A percentile compares a stretch with the other conserved stretches of the same genome.
These are phyloP conservation scores for Nigrospora oryzae DNA, from an alignment of 2,329 filamentous ascomycete genomes.

Conservation along the genomic window DNA sequence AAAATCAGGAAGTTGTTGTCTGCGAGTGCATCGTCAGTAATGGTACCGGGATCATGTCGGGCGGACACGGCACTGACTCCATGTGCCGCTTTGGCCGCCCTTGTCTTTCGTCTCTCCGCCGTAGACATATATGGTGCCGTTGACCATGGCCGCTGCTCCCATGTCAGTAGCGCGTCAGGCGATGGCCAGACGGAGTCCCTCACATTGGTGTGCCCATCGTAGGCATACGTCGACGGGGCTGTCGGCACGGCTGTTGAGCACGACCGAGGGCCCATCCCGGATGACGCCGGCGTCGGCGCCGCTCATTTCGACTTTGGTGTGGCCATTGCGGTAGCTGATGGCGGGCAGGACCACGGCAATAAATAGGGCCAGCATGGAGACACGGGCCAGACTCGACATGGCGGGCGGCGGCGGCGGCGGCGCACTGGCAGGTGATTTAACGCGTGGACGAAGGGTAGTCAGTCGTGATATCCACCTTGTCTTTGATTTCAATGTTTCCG, in stretches of 20 bases:
- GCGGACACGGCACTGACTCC: slow-evolving; percentile 45
- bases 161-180: background rate
- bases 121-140: slow-evolving; percentile 70
- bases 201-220: slow-evolving; percentile 58
- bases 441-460: slow-evolving; percentile 28
- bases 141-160: slow-evolving; percentile 52
- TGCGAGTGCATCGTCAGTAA: slow-evolving; percentile 17
- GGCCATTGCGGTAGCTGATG: slow-evolving; percentile 32
- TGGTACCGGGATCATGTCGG: background rate
- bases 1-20: slow-evolving; percentile 65
- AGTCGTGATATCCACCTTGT: slow-evolving; percentile 34
- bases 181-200: slow-evolving; percentile 8
- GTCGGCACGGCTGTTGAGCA: slow-evolving; percentile 30
- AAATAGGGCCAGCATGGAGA: slow-evolving; percentile 39
- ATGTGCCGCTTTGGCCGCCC: slow-evolving; percentile 54
- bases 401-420: slow-evolving; percentile 28
- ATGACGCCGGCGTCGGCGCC: slow-evolving; percentile 41
- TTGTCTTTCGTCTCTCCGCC: slow-evolving; percentile 57
- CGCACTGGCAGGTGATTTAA: slow-evolving; percentile 33
- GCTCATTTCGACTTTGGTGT: slow-evolving; percentile 26
- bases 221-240: slow-evolving; percentile 51
- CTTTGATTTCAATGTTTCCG: slow-evolving; percentile 9
- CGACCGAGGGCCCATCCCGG: slow-evolving; percentile 10
- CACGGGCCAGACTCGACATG: slow-evolving; percentile 30
- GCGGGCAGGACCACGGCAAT: slow-evolving; percentile 42